Conservation (phyloP, 768 basidiomycete species). For the Boletus rufocinnamomeus region DNA sequence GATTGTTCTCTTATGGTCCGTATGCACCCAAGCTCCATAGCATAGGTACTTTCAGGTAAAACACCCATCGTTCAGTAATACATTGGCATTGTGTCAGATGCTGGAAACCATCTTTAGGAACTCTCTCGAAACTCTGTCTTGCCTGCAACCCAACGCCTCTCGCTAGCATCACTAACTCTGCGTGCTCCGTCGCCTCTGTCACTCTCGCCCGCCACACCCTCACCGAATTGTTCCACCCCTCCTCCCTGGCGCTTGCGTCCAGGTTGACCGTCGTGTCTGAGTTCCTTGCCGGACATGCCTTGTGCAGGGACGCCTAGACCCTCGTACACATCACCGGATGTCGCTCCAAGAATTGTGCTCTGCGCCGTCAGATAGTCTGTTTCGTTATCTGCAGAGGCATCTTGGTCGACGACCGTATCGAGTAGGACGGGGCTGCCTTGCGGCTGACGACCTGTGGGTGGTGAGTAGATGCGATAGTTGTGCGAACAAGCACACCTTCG, state of each 20-base stretch:
- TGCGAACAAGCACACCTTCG: conserved; percentile 8
- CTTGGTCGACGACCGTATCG: conserved; percentile 35
- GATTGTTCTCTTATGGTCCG: background rate
- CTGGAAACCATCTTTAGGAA: background rate
- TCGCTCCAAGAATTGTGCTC: conserved; percentile 36
- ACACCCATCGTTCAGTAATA: background rate
- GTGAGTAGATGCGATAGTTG: no score
- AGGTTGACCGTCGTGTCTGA: conserved; percentile 36
- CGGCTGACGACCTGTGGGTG: conserved; percentile 16
- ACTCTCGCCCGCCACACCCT: background rate
- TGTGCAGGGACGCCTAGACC: conserved; percentile 34
- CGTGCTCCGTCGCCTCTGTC: background rate
- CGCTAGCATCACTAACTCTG: conserved; percentile 9
- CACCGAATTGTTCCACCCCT: conserved; percentile 24
- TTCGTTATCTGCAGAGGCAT: conserved; percentile 28
- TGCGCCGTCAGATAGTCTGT: conserved; percentile 14
- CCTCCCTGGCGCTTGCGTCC: conserved; percentile 31
- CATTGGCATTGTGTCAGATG: background rate
- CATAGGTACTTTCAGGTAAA: background rate
- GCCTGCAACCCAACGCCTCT: conserved; percentile 9
- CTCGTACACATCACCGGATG: conserved; percentile 35
- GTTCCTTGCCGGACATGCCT: conserved; percentile 39
- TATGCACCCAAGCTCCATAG: background rate
- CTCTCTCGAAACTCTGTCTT: conserved; percentile 11
- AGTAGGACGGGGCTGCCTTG: conserved; percentile 23